Evolutionary conservation across 306 rosid genomes (phyloP), one percentile per base, ranked within the genome.

Genomic region (Fragaria nilgerrensis): DNA sequence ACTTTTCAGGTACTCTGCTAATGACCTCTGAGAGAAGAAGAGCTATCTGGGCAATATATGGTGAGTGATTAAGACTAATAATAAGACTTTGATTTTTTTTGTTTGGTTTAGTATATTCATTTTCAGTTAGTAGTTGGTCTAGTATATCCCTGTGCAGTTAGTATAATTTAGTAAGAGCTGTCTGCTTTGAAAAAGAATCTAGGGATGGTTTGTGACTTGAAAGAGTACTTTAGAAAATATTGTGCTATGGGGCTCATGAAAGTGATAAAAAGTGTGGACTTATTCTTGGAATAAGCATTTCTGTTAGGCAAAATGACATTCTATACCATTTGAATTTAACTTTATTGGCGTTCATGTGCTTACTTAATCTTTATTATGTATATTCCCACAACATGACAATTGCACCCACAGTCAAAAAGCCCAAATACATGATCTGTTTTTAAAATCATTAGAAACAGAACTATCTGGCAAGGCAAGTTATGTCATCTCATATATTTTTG

Each of bases 41-140:
- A 82, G 97, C 97, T 74, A 88, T 92, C 68, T 92, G 97, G 97
- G 97, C 97, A 69, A 92, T 92, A 78, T 90, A 92, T 75, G 97
- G 97, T 92, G 82, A 84, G 93, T 85, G 79, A 70, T 77, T 68
- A 20, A 74, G 55, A 48, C 70, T 41, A 15, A 73, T 77, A 34
- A 73, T 80, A 64, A 37, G 58, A 68, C 27, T 14, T 43, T 41
- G 23, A 47, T 41, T 37, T 52, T 49, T 22, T 20, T 5, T 0
- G 44, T 74, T 34, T 49, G 37, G 39, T 45, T 13, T 27, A 13
- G 39, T 27, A 61, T 29, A 27, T 12, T 29, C 2, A 61, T 14
- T 1, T 12, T 12, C 7, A 61, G 5, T 61, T 61, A 13, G 3
- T 13, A 61, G 29, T 27, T 52, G 59, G 59, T 52, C 1, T 19